These are phyloP conservation scores for Fusarium hostae DNA, from an alignment of 2,329 filamentous ascomycete genomes.

Conservation along the genomic window DNA sequence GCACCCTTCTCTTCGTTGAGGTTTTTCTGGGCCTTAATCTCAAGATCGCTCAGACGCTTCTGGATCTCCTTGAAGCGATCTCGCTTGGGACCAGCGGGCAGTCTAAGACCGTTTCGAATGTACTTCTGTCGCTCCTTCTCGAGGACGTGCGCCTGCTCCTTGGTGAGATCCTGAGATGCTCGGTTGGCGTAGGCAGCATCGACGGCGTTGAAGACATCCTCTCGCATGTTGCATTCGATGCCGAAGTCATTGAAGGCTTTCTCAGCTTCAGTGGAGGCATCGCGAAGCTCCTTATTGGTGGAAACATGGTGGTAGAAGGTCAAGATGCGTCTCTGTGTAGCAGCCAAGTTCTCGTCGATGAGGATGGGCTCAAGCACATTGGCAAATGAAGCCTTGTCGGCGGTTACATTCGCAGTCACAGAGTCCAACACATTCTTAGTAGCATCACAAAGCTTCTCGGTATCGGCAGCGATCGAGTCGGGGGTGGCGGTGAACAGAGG, in stretches of 20 bases:
- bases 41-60: slow-evolving; percentile 78
- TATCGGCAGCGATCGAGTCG: slow-evolving; percentile 73
- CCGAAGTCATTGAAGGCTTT: slow-evolving; percentile 79
- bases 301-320: slow-evolving; percentile 86
- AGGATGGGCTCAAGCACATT: slow-evolving; percentile 74
- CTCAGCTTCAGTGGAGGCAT: slow-evolving; percentile 81
- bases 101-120: slow-evolving; percentile 78
- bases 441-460: slow-evolving; percentile 71
- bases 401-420: slow-evolving; percentile 70
- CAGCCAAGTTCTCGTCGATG: slow-evolving; percentile 74
- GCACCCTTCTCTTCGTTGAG: slow-evolving; percentile 86
- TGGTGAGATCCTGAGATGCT: slow-evolving; percentile 67
- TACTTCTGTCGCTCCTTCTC: slow-evolving; percentile 83
- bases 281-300: slow-evolving; percentile 72
- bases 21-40: slow-evolving; percentile 81
- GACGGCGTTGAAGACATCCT: slow-evolving; percentile 79
- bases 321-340: slow-evolving; percentile 71
- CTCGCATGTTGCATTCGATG: slow-evolving; percentile 83
- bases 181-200: slow-evolving; percentile 65
- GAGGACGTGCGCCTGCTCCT: slow-evolving; percentile 76
- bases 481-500: slow-evolving; percentile 81
- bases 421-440: slow-evolving; percentile 74
- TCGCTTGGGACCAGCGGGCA: slow-evolving; percentile 75
- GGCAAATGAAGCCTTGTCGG: slow-evolving; percentile 63
- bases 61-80: slow-evolving; percentile 90